Evolutionary conservation across 345 rosid genomes (phyloP), one percentile per base, ranked within the genome.

Genomic region (Bruguiera parviflora): DNA sequence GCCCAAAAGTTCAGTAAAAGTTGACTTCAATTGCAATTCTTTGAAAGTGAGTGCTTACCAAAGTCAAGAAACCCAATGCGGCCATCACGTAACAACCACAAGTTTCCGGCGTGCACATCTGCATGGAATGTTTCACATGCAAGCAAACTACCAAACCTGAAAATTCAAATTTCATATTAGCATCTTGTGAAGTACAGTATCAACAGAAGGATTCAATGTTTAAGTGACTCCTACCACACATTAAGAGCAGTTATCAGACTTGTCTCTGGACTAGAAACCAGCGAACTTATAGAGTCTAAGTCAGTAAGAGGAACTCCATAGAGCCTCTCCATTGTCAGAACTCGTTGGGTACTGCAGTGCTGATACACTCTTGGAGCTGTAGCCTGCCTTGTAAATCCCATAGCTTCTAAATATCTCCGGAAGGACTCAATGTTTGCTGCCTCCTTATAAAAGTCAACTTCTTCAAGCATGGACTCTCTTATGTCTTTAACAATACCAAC

Each of bases 281-380:
- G 85, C 35, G 97, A 87, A 47, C 96, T 89, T 70, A 94, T 91
- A 28, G 98, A 87, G 76, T 94, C 88, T 20, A 94, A 87, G 78
- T 94, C 97, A 66, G 98, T 94, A 72, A 94, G 95, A 64, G 98
- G 97, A 79, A 91, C 98, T 79, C 98, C 98, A 63, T 94, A 91
- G 18, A 94, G 86, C 86, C 98, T 89, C 85, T 94, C 90, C 98
- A 94, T 94, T 31, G 98, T 94, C 76, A 94, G 82, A 70, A 94
- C 83, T 61, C 87, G 82, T n/a, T 65, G 73, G 69, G 85, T 85
- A 82, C 98, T 94, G 87, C 97, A 94, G 71, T 94, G 87, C 53
- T 80, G 82, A 72, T 89, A 91, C 35, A 94, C 92, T 72, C 75
- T 87, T 7, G 98, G 98, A 71, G 98, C 98, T 39, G 97, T 89